Evolutionary conservation across 768 basidiomycete species (phyloP), one percentile per base, ranked within the genome.

Genomic region (Kondoa subrosea): DNA sequence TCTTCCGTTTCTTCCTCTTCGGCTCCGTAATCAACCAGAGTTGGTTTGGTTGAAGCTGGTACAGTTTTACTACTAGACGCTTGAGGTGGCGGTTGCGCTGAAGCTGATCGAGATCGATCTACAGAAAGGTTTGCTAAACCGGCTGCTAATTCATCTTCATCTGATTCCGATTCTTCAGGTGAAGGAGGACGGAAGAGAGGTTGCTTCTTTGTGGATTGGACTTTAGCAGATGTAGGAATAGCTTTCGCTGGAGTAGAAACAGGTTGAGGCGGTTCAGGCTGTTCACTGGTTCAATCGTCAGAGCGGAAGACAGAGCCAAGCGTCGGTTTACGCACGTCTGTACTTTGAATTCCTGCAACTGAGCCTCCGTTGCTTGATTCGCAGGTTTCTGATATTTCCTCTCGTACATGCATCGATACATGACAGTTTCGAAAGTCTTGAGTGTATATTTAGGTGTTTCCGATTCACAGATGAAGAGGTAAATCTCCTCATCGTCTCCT

Each of bases 381-480:
- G 88, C 87, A 72, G 83, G 84, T 64, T 72, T 80, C 73, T 81
- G 85, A 80, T 87, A 86, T 79, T 91, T 92, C 78, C 91, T 84
- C 76, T 99, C 95, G 77, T 87, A 97, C 85, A 97, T 91, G 68
- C 93, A 93, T 31, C 89, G 85, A 73, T 93, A 88, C 82, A 96
- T 87, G 78, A 91, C 89, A 29, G 85, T 85, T 78, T 96, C 91
- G 75, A 97, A 95, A 76, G 91, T 87, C 17, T 83, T 86, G 60
- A 85, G 83, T 15, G 56, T 66, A 14, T 29, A 33, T 25, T 59
- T 60, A 21, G n/a, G 4, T 29, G 85, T 85, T 15, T 81, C 82
- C 2, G 84, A 80, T 57, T 77, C 75, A 17, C 16, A 27, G 21
- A 95, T 87, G 76, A 92, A 97, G 77, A 96, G 92, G 76, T 87